Base-by-base conservation (phyloP, 306 rosid genomes). In the Inga oerstediana region DNA sequence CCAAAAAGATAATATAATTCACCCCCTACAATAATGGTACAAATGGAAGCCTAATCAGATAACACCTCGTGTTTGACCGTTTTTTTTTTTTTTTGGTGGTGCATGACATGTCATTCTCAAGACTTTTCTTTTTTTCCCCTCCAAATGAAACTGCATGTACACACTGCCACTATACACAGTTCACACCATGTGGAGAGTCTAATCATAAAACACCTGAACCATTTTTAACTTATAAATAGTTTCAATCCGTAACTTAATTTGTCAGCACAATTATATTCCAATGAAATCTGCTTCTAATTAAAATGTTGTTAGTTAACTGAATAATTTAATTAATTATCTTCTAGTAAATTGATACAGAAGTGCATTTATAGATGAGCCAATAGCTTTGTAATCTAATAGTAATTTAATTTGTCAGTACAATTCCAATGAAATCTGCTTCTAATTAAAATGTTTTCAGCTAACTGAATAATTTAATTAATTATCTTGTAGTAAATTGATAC, bases 201-300 rank as follows among this genome's bases (percentile, higher is more conserved):
- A 85, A 77, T 85, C 74, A 74, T 74, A 81, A 32, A 81, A 54
- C 80, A 72, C 74, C 74, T 85, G 80, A 85, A 35, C 24, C 0
- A 62, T 74, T 51, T 72, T 78, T 64, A 56, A 14, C 77, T 41
- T 8, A 2, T 20, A 0, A 11, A 52, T 52, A 41, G 4, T 32
- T 65, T 7, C 34, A 27, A 5, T 17, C 44, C 27, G n/a, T 65
- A 65, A 4, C 17, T 74, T 51, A 59, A n/a, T 48, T 16, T 59
- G 14, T 61, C 20, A 16, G 22, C 6, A 34, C 45, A 32, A 16
- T n/a, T n/a, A n/a, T n/a, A n/a, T 7, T 19, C n/a, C 64, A 20
- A 58, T 58, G n/a, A 58, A 20, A 58, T 19, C 30, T 58, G 24
- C 19, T n/a, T 58, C 8, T 58, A 8, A 20, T 3, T 58, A 15